Conservation (phyloP, 306 rosid genomes). For the Citrullus colocynthis region DNA sequence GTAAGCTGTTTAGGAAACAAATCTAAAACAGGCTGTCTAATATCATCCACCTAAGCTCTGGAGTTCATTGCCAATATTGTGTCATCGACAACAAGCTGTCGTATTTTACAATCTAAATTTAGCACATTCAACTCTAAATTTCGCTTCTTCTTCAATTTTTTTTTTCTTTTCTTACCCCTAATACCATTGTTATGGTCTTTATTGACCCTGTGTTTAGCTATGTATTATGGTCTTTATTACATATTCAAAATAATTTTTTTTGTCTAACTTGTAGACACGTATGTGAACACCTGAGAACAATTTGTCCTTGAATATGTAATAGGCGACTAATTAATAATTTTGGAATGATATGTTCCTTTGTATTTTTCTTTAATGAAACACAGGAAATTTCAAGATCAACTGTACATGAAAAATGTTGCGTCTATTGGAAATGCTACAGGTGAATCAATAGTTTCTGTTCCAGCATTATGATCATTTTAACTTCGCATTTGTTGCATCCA, state of each 20-base stretch:
- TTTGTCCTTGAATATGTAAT: neutral
- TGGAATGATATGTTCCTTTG: neutral
- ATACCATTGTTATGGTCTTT: neutral
- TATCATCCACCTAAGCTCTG: neutral
- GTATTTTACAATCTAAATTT: neutral
- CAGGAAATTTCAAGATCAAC: conserved; percentile 48
- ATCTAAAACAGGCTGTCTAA: neutral
- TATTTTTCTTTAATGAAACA: neutral
- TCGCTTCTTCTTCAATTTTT: neutral
- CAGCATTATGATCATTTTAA: neutral
- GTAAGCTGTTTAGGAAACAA: neutral
- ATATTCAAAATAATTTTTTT: neutral
- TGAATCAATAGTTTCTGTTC: conserved; percentile 3
- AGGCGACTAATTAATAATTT: neutral
- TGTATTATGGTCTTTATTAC: too few species aligned
- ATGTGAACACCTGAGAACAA: neutral
- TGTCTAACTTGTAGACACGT: neutral
- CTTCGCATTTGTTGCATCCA: neutral
- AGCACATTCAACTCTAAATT: neutral
- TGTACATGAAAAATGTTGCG: conserved; percentile 11
- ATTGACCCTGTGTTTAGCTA: neutral
- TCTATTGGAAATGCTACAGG: conserved; percentile 16
- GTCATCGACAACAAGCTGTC: neutral
- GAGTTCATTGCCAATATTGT: neutral
- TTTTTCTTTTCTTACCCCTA: neutral